Conservation (phyloP, 768 basidiomycete species). For the Amylocystis lapponica region DNA sequence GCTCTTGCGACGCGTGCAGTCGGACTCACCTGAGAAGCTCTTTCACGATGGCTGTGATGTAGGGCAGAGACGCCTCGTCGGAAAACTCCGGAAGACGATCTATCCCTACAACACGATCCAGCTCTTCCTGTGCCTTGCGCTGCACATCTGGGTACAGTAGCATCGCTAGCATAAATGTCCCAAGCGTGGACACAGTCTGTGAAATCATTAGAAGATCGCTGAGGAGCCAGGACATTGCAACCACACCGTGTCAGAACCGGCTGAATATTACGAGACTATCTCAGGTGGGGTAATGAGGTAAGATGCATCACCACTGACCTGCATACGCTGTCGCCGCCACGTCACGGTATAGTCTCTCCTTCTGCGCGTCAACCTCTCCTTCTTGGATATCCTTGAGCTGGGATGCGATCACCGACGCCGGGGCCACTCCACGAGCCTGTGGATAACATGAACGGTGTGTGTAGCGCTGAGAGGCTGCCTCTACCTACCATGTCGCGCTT, state of each 20-base stretch:
- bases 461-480: background rate
- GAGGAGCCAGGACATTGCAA: background rate
- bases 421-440: conserved; percentile 15
- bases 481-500: conserved; percentile 11
- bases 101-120: conserved; percentile 36
- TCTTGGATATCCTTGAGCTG: conserved; percentile 11
- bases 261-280: conserved; percentile 9
- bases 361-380: no score
- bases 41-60: conserved; percentile 32
- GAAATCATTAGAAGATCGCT: background rate
- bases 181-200: conserved; percentile 35
- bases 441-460: background rate
- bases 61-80: conserved; percentile 37
- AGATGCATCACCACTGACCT: conserved; percentile 8
- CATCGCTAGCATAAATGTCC: conserved; percentile 37
- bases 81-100: conserved; percentile 34
- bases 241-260: conserved; percentile 19
- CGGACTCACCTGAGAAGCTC: conserved; percentile 28
- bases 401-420: conserved; percentile 14
- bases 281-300: background rate
- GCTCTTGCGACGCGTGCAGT: no score
- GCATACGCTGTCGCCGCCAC: conserved; percentile 16
- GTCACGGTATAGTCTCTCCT: no score
- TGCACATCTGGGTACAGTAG: conserved; percentile 33
- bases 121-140: conserved; percentile 36